Evolutionary conservation across 169 alveolate species (phyloP), one percentile per base, ranked within the genome.

Genomic region (Plasmodium billcollinsi): DNA sequence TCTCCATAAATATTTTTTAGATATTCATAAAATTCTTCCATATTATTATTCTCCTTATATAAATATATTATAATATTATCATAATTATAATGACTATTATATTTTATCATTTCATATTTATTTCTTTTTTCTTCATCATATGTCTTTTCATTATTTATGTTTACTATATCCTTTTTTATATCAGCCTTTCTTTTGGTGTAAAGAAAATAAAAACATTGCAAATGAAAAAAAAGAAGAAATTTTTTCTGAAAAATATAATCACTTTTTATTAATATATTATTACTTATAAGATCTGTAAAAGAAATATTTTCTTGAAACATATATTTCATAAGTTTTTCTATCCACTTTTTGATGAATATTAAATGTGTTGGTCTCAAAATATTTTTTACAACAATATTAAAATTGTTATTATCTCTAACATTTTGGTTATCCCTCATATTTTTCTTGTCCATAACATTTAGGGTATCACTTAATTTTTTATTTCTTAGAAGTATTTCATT

Each of bases 21-120:
- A 71, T 66, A 50, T n/a, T 47, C 59, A 67, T 86, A 86, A 63
- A 59, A n/a, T n/a, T 61, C 63, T 54, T 72, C 88, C 52, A 74
- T 56, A 73, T 71, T 54, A 50, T 59, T 63, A 66, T 72, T 66
- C 12, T 86, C 26, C n/a, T 20, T 50, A 66, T 70, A 86, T 9
- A 86, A 21, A 47, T 71, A 71, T 71, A 86, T 20, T 58, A 70
- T 47, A 2, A 65, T 73, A 7, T 72, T 29, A 8, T 50, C 62
- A 20, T 76, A 15, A n/a, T 24, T 65, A 29, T 15, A n/a, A 14
- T 76, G 45, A 49, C 49, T 14, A 56, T 15, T 56, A 56, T 56
- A 11, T 7, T n/a, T 56, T 12, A 56, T 8, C 14, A 47, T 43
- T 5, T 14, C 20, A 24, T 49, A 47, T 2, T 74, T 59, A 14